Conservation (phyloP, 2,329 filamentous ascomycete species). For the Rhinocladiella similis region DNA sequence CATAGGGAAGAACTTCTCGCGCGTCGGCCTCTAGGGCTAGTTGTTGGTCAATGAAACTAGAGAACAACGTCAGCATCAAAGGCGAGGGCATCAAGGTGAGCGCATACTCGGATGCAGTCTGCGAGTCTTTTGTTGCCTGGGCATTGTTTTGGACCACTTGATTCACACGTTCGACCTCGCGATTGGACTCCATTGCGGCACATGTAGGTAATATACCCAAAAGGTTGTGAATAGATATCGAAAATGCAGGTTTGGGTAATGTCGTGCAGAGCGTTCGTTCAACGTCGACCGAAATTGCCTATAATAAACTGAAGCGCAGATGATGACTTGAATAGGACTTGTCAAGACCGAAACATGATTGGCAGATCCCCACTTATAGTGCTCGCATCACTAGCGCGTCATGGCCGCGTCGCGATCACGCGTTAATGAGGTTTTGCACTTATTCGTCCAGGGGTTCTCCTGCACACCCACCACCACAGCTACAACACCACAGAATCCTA, state of each 20-base stretch:
- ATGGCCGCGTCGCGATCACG: conserved; percentile 10
- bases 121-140: conserved; percentile 58
- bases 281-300: no score
- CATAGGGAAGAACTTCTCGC: conserved; percentile 90
- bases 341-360: no score
- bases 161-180: conserved; percentile 2
- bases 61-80: not conserved
- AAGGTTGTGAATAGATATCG: not conserved
- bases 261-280: no score
- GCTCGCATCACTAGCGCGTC: not conserved
- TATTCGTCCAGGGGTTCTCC: not conserved
- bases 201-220: not conserved
- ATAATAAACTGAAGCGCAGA: no score
- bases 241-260: no score
- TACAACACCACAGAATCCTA: conserved; percentile 1
- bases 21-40: conserved; percentile 92
- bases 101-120: conserved; percentile 69
- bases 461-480: conserved; percentile 15
- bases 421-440: conserved; percentile 10
- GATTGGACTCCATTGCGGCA: conserved; percentile 16
- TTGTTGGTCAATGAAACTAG: conserved; percentile 76
- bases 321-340: no score
- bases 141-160: not conserved
- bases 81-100: not conserved
- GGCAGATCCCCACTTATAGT: not conserved